Base-by-base conservation (phyloP, 306 rosid genomes). In the Parietaria judaica region DNA sequence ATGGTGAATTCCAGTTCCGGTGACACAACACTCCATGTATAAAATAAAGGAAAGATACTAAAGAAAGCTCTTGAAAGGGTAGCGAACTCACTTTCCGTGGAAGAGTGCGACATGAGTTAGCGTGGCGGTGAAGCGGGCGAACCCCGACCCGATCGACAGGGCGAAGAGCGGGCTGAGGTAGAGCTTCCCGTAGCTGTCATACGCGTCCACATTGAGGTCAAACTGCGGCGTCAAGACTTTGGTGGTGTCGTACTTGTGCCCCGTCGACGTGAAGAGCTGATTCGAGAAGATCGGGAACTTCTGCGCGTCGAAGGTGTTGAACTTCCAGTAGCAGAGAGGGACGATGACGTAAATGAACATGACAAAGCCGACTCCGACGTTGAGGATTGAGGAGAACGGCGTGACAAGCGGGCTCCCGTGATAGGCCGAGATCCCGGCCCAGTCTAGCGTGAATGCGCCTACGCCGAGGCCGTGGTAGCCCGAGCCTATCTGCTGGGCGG, bases 111-210 rank as follows among this genome's bases (percentile, higher is more conserved):
- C 98, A 64, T 92, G 98, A 66, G 89, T 79, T 67, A 92, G 96
- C 44, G 95, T 92, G 36, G 98, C 96, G 0, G 96, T 77, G 63
- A 92, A 92, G 71, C 98, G 84, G 34, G 95, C 95, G 46, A 92
- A 92, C 53, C 98, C 98, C 15, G 98, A 92, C 14, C 90, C 98
- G 14, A 92, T 88, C 48, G 98, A 92, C 58, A 92, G 77, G 4
- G 98, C 98, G n/a, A 92, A 92, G 12, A 92, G 86, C 41, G 98
- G 98, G 69, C 96, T 88, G n/a, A 92, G 96, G 83, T 83, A 92
- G 54, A 92, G 83, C 82, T 92, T 92, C 65, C 96, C 76, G 50
- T 92, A 92, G 17, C 69, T 80, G 73, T 92, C 54, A 78, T 92
- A 92, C 56, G 95, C 95, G 61, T 69, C 69, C 47, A 88, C 7